These are phyloP conservation scores for Dioscorea cayenensis DNA, from an alignment of 116 monocot species.

Conservation along the genomic window DNA sequence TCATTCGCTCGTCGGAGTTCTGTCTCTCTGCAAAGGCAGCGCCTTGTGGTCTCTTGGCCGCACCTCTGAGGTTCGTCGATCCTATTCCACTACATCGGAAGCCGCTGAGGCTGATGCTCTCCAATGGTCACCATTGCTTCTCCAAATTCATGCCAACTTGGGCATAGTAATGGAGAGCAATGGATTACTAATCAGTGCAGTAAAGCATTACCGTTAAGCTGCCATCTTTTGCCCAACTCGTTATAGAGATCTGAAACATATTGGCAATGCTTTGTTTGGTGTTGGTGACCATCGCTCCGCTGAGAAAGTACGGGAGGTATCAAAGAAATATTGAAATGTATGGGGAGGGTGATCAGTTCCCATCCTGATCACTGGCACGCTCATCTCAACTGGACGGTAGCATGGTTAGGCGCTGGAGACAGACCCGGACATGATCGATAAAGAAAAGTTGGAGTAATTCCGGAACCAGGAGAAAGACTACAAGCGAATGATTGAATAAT, in stretches of 20 bases:
- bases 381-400: no score
- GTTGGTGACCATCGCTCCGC: conserved; percentile 18
- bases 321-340: no score
- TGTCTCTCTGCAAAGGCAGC: conserved; percentile 10
- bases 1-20: conserved; percentile 13
- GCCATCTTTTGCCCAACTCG: conserved; percentile 24
- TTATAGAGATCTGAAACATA: conserved; percentile 26
- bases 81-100: conserved; percentile 8
- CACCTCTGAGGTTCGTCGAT: not conserved
- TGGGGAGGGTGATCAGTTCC: no score
- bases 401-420: no score
- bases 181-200: conserved; percentile 23
- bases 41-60: conserved; percentile 5
- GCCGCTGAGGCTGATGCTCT: conserved; percentile 15
- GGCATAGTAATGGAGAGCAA: conserved; percentile 24
- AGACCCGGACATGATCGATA: no score
- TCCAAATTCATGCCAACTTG: conserved; percentile 30
- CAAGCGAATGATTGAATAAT: no score
- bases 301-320: conserved; percentile 21
- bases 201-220: conserved; percentile 30
- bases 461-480: no score
- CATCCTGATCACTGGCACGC: no score
- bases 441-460: no score
- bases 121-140: conserved; percentile 20
- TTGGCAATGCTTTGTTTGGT: conserved; percentile 26